These are phyloP conservation scores for Neoarthrinium moseri DNA, from an alignment of 2,329 filamentous ascomycete species.

Conservation along the genomic window DNA sequence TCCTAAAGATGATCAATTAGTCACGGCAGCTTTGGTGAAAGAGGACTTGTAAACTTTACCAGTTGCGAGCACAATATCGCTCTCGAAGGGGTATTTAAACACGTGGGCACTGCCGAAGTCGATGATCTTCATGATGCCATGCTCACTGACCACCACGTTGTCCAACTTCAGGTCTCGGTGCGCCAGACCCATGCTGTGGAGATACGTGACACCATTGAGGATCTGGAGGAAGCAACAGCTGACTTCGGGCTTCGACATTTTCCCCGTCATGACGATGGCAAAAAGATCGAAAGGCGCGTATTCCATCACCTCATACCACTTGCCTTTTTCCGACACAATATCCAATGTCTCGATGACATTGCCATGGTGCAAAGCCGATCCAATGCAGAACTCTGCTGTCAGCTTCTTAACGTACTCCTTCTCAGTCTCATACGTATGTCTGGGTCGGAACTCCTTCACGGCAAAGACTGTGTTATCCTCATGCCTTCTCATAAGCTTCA, in stretches of 20 bases:
- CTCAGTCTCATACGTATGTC: constrained; percentile 90
- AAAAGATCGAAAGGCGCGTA: constrained; percentile 96
- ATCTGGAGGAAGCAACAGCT: constrained; percentile 93
- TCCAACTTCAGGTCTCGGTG: constrained; percentile 96
- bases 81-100: constrained; percentile 96
- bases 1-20: constrained; percentile 38
- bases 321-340: constrained; percentile 89
- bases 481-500: constrained; percentile 88
- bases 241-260: constrained; percentile 90
- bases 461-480: constrained; percentile 93
- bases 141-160: constrained; percentile 95
- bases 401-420: constrained; percentile 98
- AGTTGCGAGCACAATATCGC: constrained; percentile 75
- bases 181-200: constrained; percentile 92
- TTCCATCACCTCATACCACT: constrained; percentile 99
- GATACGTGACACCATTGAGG: constrained; percentile 86
- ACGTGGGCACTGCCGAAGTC: constrained; percentile 98
- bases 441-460: constrained; percentile 92
- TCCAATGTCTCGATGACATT: constrained; percentile 98
- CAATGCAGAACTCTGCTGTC: constrained; percentile 97
- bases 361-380: constrained; percentile 92
- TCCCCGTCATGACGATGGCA: constrained; percentile 97
- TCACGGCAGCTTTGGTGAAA: not conserved
- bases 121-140: constrained; percentile 98
- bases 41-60: constrained; percentile 56